These are phyloP conservation scores for Pseudognaphalium luteoalbum DNA, from an alignment of 129 eudicot species.

Conservation along the genomic window DNA sequence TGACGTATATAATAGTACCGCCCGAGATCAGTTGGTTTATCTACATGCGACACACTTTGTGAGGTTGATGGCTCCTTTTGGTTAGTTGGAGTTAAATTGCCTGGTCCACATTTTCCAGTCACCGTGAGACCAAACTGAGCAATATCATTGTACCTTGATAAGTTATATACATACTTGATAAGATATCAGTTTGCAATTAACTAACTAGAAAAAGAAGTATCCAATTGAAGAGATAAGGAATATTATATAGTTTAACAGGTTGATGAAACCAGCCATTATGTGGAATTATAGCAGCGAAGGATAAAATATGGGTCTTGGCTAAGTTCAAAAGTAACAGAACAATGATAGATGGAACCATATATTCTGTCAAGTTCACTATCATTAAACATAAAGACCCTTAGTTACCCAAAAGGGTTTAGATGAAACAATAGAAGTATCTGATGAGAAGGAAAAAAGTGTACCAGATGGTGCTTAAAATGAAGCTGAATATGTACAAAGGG, in stretches of 20 bases:
- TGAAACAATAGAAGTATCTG: constrained; percentile 2
- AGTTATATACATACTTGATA: background rate
- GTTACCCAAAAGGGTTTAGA: background rate
- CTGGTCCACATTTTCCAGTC: constrained; percentile 40
- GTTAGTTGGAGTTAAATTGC: constrained; percentile 26
- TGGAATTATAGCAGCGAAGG: background rate
- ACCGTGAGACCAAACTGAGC: constrained; percentile 84
- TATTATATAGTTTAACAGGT: background rate
- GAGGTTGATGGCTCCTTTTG: constrained; percentile 46
- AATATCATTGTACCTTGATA: constrained; percentile 90
- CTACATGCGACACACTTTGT: constrained; percentile 37
- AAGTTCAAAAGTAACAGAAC: background rate
- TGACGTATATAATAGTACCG: constrained; percentile 46
- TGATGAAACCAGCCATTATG: background rate
- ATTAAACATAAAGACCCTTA: background rate
- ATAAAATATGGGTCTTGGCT: background rate
- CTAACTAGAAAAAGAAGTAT: background rate
- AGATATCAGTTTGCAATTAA: background rate
- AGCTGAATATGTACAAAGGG: constrained; percentile 91
- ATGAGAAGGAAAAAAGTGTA: constrained; percentile 37
- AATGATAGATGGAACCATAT: background rate
- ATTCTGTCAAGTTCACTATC: background rate
- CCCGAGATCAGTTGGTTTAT: constrained; percentile 75
- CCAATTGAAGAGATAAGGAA: background rate
- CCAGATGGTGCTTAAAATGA: constrained; percentile 88